phyloP scores from a whole-genome alignment of 495 filamentous ascomycete genomes.

The Tuber melanosporum region DNA sequence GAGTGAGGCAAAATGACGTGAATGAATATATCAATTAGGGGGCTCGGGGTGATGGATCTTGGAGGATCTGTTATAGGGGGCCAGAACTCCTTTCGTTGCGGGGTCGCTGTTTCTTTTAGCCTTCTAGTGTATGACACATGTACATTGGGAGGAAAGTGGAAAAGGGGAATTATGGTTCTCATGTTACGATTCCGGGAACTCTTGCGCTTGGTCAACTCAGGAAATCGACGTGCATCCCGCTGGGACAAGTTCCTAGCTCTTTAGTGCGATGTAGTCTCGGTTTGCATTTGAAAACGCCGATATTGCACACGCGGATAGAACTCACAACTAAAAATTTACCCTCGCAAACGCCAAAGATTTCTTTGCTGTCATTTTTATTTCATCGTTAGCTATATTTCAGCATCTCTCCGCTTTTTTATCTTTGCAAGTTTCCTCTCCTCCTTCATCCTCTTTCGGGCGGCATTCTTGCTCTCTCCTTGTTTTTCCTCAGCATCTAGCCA shows the following conservation, averaged over 20 bases:
- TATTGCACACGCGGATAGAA: not conserved
- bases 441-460: slow-evolving; percentile 44
- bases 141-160: not conserved
- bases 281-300: not conserved
- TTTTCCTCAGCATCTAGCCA: slow-evolving; percentile 45
- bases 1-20: not conserved
- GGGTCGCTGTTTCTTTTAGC: not conserved
- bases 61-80: not conserved
- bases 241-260: not conserved
- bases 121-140: not conserved
- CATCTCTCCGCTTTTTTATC: slow-evolving; percentile 46
- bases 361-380: not conserved
- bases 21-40: not conserved
- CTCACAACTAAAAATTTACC: not conserved
- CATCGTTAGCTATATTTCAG: slow-evolving; percentile 1
- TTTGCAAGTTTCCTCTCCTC: slow-evolving; percentile 46
- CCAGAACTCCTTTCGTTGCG: not conserved
- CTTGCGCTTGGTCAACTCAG: not conserved
- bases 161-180: not conserved
- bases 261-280: not conserved
- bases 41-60: not conserved
- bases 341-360: not conserved
- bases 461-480: slow-evolving; percentile 39
- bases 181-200: not conserved
- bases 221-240: not conserved